Conservation (phyloP, 1,284 basidiomycete species). For the Fomitiporia mediterranea region DNA sequence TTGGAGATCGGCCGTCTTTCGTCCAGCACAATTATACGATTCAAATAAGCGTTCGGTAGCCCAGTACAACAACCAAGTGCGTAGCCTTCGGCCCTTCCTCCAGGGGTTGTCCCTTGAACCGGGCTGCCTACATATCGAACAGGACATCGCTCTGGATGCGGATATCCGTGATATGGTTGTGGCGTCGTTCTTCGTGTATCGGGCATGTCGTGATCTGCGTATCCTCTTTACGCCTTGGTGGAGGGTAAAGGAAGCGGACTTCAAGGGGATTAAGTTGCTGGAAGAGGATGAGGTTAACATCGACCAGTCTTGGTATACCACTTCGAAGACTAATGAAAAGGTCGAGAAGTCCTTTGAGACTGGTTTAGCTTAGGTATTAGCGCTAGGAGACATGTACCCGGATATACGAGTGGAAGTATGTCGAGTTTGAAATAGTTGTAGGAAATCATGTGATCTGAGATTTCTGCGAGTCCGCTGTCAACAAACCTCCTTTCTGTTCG, state of each 20-base stretch:
- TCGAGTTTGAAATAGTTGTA: no score
- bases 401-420: no score
- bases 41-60: background rate
- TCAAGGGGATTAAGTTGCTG: background rate
- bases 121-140: background rate
- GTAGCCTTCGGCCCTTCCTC: background rate
- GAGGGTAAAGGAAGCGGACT: background rate
- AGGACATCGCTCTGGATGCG: background rate
- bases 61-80: background rate
- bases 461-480: no score
- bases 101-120: background rate
- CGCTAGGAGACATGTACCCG: no score
- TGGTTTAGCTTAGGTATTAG: no score
- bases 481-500: no score
- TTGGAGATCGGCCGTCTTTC: conserved; percentile 11
- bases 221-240: conserved; percentile 10
- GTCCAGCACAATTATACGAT: conserved; percentile 8
- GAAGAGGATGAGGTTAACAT: background rate
- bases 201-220: conserved; percentile 4
- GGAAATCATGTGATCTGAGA: no score
- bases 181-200: conserved; percentile 10
- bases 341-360: no score
- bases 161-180: conserved; percentile 3
- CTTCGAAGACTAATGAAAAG: no score
- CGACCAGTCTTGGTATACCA: no score